These are phyloP conservation scores for Monosporozyma aerobia DNA, from an alignment of 805 yeast species.

Conservation along the genomic window DNA sequence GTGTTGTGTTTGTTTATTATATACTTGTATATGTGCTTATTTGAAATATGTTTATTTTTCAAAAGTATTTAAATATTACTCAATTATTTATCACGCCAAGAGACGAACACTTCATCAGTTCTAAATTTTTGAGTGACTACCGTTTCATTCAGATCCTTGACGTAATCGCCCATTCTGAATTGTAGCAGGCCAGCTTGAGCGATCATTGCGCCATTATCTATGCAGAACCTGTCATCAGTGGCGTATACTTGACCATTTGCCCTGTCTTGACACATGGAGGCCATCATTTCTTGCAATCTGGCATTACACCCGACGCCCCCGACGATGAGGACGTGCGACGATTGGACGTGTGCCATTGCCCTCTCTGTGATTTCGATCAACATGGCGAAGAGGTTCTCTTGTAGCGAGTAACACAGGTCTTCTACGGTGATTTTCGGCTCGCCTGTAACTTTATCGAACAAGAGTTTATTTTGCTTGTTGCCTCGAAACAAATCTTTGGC, in stretches of 20 bases:
- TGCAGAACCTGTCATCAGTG: slow-evolving; percentile 94
- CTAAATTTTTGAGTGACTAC: slow-evolving; percentile 90
- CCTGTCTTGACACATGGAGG: slow-evolving; percentile 81
- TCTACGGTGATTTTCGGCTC: slow-evolving; percentile 57
- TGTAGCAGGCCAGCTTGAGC: slow-evolving; percentile 94
- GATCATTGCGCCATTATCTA: slow-evolving; percentile 97
- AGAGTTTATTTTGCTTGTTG: slow-evolving; percentile 33
- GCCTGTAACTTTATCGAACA: slow-evolving; percentile 32
- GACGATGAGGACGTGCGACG: slow-evolving; percentile 83
- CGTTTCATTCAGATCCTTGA: slow-evolving; percentile 50
- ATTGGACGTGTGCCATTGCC: slow-evolving; percentile 95
- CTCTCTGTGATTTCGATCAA: slow-evolving; percentile 95
- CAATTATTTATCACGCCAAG: slow-evolving; percentile 61
- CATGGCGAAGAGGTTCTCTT: slow-evolving; percentile 91
- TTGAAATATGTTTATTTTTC: not conserved
- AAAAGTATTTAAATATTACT: not conserved
- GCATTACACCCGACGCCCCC: slow-evolving; percentile 98
- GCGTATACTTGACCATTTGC: slow-evolving; percentile 78
- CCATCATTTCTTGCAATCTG: slow-evolving; percentile 93
- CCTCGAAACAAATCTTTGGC: slow-evolving; percentile 59
- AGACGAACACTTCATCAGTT: slow-evolving; percentile 85
- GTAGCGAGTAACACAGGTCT: slow-evolving; percentile 87
- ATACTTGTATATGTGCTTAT: not conserved
- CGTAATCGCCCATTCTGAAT: slow-evolving; percentile 67
- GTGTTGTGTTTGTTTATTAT: not conserved